Conservation (phyloP, 2,329 filamentous ascomycete genomes). For the Blastomyces parvus region DNA sequence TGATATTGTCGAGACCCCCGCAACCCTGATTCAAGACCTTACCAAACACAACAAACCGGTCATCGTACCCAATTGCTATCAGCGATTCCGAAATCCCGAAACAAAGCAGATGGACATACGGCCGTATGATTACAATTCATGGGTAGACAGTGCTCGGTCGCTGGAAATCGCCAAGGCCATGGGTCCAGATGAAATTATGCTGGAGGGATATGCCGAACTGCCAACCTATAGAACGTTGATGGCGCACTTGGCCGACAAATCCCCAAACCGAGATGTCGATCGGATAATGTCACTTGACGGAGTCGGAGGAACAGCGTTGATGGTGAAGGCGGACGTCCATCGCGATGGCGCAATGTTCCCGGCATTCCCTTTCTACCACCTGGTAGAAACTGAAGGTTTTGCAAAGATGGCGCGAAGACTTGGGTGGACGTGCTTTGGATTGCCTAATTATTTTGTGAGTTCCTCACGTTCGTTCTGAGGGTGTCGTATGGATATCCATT, state of each 20-base stretch:
- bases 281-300: conserved; percentile 72
- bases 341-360: conserved; percentile 98
- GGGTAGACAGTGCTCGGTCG: conserved; percentile 80
- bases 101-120: conserved; percentile 63
- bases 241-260: conserved; percentile 62
- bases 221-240: conserved; percentile 85
- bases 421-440: conserved; percentile 74
- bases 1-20: conserved; percentile 82
- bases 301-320: conserved; percentile 80
- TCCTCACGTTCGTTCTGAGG: not conserved
- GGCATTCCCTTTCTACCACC: conserved; percentile 87
- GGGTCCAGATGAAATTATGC: conserved; percentile 81
- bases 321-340: conserved; percentile 96
- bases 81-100: conserved; percentile 67
- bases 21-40: conserved; percentile 80
- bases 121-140: conserved; percentile 95
- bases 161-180: conserved; percentile 66
- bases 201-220: conserved; percentile 90
- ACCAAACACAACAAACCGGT: conserved; percentile 80
- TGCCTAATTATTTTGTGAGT: conserved; percentile 92
- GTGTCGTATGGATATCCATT: not conserved
- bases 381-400: conserved; percentile 97
- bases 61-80: conserved; percentile 92
- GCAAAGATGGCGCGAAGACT: conserved; percentile 90
- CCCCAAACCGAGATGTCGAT: conserved; percentile 47